Evolutionary conservation across 2,329 filamentous ascomycete species (phyloP).

Genomic region (Ceratocystis diversiconidia): DNA sequence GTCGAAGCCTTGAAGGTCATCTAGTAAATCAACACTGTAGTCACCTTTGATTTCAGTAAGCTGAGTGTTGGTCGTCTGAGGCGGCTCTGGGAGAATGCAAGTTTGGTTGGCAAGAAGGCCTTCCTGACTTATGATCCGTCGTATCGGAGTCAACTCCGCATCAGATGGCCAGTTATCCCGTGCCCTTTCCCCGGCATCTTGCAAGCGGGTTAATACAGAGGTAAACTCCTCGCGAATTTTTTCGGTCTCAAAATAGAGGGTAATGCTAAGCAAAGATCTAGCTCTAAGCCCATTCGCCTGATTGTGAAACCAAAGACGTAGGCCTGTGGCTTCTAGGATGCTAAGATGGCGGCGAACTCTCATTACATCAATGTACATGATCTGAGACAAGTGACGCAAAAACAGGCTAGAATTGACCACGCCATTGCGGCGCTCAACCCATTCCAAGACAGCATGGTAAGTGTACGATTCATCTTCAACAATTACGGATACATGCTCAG

Average conservation of each 20-base stretch:
- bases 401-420: conserved; percentile 3
- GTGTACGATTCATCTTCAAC: conserved; percentile 2
- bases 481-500: not conserved
- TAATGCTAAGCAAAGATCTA: not conserved
- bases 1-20: not conserved
- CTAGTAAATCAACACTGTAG: not conserved
- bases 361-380: conserved; percentile 13
- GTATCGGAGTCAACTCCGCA: not conserved
- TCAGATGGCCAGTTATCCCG: not conserved
- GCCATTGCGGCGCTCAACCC: conserved; percentile 10
- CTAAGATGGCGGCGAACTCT: not conserved
- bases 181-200: not conserved
- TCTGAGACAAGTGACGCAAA: conserved; percentile 8
- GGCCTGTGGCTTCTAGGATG: not conserved
- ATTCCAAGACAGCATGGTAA: conserved; percentile 10
- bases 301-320: conserved; percentile 5
- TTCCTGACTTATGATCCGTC: not conserved
- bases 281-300: not conserved
- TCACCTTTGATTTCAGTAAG: too few species aligned
- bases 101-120: too few species aligned
- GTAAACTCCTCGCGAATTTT: not conserved
- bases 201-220: not conserved
- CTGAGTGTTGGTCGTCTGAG: not conserved
- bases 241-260: conserved; percentile 1
- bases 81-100: not conserved